Percentiles rank a stretch among this genome's conserved stretches.
Evolutionary conservation across 345 rosid genomes (phyloP).

Genomic region (Corchorus capsularis): DNA sequence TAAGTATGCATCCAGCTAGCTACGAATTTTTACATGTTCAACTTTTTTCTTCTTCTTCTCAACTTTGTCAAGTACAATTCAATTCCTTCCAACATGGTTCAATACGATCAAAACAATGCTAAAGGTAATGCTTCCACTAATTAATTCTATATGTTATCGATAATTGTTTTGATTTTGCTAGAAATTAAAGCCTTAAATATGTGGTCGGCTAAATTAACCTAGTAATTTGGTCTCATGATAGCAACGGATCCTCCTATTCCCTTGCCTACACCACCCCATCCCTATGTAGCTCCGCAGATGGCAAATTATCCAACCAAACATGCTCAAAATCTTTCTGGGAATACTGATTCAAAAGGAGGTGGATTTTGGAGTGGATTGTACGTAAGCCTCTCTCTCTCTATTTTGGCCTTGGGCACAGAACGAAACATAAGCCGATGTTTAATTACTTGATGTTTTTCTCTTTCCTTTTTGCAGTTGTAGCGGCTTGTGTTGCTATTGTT

Average conservation of each 20-base stretch:
- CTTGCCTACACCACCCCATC: conserved; percentile 12
- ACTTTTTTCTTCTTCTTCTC: not conserved
- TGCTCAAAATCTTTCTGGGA: not conserved
- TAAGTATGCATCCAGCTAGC: not conserved
- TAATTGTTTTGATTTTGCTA: too few species aligned
- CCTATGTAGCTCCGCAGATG: conserved; percentile 10
- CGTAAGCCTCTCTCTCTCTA: not conserved
- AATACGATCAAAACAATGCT: not conserved
- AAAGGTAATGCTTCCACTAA: conserved; percentile 8
- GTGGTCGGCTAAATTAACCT: not conserved
- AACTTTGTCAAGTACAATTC: not conserved
- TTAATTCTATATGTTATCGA: too few species aligned
- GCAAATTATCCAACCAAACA: not conserved
- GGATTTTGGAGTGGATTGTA: conserved; percentile 18
- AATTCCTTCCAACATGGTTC: not conserved
- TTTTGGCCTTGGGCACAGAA: too few species aligned
- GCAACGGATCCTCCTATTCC: not conserved
- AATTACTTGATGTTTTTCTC: not conserved
- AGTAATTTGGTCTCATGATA: not conserved
- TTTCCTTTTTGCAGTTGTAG: conserved; percentile 13
- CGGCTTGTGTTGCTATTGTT: conserved; percentile 15
- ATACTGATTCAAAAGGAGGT: not conserved
- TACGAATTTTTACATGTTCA: too few species aligned
- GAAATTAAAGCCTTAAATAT: not conserved
- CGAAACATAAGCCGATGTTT: too few species aligned